Base-by-base conservation (phyloP, 768 basidiomycete genomes). In the Boletus insuetus region DNA sequence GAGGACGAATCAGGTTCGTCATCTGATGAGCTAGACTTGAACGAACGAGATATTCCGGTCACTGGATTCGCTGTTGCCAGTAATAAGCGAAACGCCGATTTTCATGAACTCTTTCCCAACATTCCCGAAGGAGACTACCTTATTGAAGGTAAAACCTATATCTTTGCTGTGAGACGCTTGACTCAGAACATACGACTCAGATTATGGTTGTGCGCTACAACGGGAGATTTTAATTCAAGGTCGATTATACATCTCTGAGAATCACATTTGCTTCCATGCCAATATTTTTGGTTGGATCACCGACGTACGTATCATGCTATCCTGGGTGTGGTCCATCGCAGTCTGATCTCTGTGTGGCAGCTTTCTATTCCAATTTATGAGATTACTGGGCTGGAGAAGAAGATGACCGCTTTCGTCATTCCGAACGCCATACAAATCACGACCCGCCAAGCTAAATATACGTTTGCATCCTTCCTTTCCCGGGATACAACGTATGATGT, bases 201-300 rank as follows among this genome's bases (percentile, higher is more conserved):
- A 99, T 73, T 99, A 98, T 63, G 97, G 97, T 7, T 99, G 97
- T 66, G 97, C 97, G 0, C 73, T 98, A 13, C 94, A 98, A 73
- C 84, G 94, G 40, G 97, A 98, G 70, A 98, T 98, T 61, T 78
- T 98, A 31, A 89, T 98, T 41, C 97, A 98, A 78, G 97, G 97
- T 6, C 80, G 97, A 12, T 69, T 99, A 53, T 98, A 98, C 73
- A 91, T 98, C 22, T 98, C 97, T 8, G 96, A 99, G 74, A 98
- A 98, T 73, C 95, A 98, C 67, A 82, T 98, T n/a, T 98, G 94
- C 75, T 99, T 98, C 78, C 92, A 99, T 64, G 96, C 97, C 41
- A 98, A 98, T 68, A 98, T 98, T 42, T 96, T 98, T 72, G 96
- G 97, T 41, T 98, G 96, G 97, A 89, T 97, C 46, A 98, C 96